Evolutionary conservation across 768 basidiomycete genomes (phyloP).

Genomic region (Boletus barrowsii): DNA sequence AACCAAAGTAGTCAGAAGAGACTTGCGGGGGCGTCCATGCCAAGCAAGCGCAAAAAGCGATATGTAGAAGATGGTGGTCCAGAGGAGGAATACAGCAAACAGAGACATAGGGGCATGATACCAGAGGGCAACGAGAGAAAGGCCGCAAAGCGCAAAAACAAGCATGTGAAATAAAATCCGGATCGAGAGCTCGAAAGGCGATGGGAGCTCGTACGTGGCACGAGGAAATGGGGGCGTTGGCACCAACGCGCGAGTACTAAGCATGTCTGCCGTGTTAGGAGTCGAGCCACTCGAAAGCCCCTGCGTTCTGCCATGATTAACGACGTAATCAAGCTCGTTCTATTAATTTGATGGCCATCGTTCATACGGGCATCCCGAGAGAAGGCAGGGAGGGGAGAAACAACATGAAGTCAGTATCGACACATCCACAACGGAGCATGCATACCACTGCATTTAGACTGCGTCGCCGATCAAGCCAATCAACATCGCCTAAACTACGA

Average conservation of each 20-base stretch:
- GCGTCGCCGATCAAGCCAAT: conserved; percentile 74
- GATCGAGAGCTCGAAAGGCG: conserved; percentile 36
- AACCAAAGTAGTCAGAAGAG: conserved; percentile 51
- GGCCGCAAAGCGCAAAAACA: conserved; percentile 54
- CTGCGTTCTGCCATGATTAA: conserved; percentile 51
- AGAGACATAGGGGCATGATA: conserved; percentile 47
- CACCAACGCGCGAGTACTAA: conserved; percentile 41
- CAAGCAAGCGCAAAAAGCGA: conserved; percentile 53
- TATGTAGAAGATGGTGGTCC: conserved; percentile 57
- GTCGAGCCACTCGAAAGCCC: conserved; percentile 39
- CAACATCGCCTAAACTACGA: conserved; percentile 65
- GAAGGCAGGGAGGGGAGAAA: conserved; percentile 6
- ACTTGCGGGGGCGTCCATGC: conserved; percentile 54
- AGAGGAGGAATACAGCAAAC: conserved; percentile 65
- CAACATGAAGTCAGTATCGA: conserved; percentile 19
- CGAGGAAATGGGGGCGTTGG: conserved; percentile 25
- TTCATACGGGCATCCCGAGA: not conserved
- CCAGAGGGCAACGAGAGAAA: conserved; percentile 62
- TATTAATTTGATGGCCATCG: conserved; percentile 30
- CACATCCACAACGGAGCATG: conserved; percentile 15
- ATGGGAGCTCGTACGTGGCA: conserved; percentile 32
- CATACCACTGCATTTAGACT: conserved; percentile 70
- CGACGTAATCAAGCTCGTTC: conserved; percentile 72
- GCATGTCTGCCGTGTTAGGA: conserved; percentile 50
- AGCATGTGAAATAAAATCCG: conserved; percentile 56